Base-by-base conservation (phyloP, 768 basidiomycete species). In the Mycena rebaudengoi region DNA sequence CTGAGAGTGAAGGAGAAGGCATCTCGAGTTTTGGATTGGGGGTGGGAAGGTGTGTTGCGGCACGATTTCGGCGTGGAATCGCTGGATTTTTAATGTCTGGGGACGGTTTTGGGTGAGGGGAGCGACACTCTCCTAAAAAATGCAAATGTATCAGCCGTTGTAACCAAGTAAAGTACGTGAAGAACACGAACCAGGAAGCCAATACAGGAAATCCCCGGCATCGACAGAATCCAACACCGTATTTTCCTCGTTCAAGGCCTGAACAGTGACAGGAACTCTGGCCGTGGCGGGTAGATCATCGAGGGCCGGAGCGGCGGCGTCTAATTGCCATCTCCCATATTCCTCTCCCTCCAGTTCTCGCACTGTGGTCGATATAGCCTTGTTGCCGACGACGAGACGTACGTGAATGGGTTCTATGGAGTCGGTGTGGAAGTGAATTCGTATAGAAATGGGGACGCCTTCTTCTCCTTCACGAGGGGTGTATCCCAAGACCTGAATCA, bases 181-280 rank as follows among this genome's bases (percentile, higher is more conserved):
- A n/a, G n/a, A n/a, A n/a, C n/a, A n/a, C n/a, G n/a, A n/a, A n/a
- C n/a, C n/a, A n/a, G n/a, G n/a, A n/a, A n/a, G n/a, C 79, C 81
- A 85, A 69, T 90, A 93, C 32, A 84, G 83, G 75, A 92, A 93
- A 64, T 87, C 83, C 57, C 92, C 93, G 74, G 92, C 91, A 14
- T 85, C 84, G 57, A 89, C 82, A 0, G 87, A 83, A 69, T 92
- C 91, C 18, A 93, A 72, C 35, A 92, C 72, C 32, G 74, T 65
- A 64, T 85, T 83, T 18, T 84, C 78, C 54, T 80, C 76, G 74
- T 86, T 83, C 56, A 91, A 77, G 12, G 87, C 88, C 72, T 91
- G 88, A 26, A 91, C 85, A 18, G 86, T 85, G 53, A 91, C 78
- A 8, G 83, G 80, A 35, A 87, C 81, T 57, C 81, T 85, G 81